Base-by-base conservation (phyloP, 805 yeast species). In the Starmera quercuum region DNA sequence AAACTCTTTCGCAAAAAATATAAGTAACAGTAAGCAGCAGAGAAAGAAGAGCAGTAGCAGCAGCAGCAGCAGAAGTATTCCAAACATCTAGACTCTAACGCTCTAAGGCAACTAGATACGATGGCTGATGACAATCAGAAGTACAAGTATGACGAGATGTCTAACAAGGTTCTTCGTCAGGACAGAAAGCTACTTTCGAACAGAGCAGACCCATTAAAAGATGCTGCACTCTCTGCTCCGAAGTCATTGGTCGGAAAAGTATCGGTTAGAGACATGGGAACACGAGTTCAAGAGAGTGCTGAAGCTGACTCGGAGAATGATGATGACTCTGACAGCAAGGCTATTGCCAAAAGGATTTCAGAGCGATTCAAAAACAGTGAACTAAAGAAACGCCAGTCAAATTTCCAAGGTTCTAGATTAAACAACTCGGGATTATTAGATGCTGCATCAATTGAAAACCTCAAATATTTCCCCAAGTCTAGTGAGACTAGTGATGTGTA, bases 111-210 rank as follows among this genome's bases (percentile, higher is more conserved):
- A n/a, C n/a, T n/a, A n/a, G n/a, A n/a, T n/a, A 32, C 16, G 17
- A 47, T 44, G 51, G 26, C 46, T 15, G 49, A 46, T 17, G 47
- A 48, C 29, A 31, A 42, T 22, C 38, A 40, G 37, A 46, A 51
- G 29, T 78, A 77, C 55, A 68, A 75, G 43, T 74, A 77, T 45
- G 81, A 77, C 52, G 83, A 74, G 50, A 80, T 84, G 87, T 71
- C 94, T 32, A 82, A 78, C 46, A 78, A 78, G 61, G 90, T 84
- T 40, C 65, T 78, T 20, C 61, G 68, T 41, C 72, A 69, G 40
- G 85, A 80, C 51, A 63, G 67, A 39, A 55, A 78, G 32, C 59
- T 75, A 25, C 52, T 73, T 32, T 68, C 70, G 31, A 56, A 51
- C 39, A 59, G 54, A 29, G 51, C 64, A 29, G 63, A 56, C 31